Percentiles rank a stretch among this genome's conserved stretches.
Conservation (phyloP, 208 protist species). For the Angomonas desouzai region DNA sequence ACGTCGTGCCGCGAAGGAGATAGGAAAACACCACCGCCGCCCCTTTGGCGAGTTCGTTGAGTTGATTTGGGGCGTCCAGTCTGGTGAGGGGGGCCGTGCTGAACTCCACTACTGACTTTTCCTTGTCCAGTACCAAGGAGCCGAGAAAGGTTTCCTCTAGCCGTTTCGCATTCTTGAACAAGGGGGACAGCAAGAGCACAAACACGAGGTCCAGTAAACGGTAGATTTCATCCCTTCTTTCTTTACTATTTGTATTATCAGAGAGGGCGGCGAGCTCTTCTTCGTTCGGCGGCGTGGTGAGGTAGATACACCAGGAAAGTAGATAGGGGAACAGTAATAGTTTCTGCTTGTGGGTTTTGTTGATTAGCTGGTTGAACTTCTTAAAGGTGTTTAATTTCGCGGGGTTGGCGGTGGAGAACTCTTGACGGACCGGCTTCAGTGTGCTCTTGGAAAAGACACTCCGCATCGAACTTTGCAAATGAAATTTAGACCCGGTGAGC, state of each 20-base stretch:
- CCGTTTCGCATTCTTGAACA: conserved; percentile 24
- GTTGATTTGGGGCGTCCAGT: conserved; percentile 30
- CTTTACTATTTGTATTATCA: conserved; percentile 19
- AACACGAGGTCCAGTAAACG: conserved; percentile 69
- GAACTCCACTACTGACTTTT: conserved; percentile 16
- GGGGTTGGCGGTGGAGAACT: conserved; percentile 50
- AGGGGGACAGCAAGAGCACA: conserved; percentile 55
- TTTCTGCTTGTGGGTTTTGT: conserved; percentile 83
- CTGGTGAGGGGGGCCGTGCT: conserved; percentile 65
- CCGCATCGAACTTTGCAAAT: conserved; percentile 41
- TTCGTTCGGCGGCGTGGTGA: conserved; percentile 31
- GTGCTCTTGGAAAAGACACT: conserved; percentile 42
- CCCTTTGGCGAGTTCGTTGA: conserved; percentile 73
- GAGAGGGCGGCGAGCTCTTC: conserved; percentile 13
- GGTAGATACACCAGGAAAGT: conserved; percentile 58
- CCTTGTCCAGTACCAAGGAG: conserved; percentile 8
- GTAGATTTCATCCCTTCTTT: conserved; percentile 48
- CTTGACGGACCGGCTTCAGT: conserved; percentile 59
- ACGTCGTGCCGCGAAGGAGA: conserved; percentile 52
- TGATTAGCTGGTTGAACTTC: conserved; percentile 44
- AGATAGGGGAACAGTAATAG: conserved; percentile 76
- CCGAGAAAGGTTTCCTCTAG: conserved; percentile 73
- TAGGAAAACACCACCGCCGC: conserved; percentile 69
- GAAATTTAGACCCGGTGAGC: conserved; percentile 49
- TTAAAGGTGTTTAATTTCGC: conserved; percentile 56